These are phyloP conservation scores for Cytospora piceae DNA, from an alignment of 2,329 filamentous ascomycete genomes.

Conservation along the genomic window DNA sequence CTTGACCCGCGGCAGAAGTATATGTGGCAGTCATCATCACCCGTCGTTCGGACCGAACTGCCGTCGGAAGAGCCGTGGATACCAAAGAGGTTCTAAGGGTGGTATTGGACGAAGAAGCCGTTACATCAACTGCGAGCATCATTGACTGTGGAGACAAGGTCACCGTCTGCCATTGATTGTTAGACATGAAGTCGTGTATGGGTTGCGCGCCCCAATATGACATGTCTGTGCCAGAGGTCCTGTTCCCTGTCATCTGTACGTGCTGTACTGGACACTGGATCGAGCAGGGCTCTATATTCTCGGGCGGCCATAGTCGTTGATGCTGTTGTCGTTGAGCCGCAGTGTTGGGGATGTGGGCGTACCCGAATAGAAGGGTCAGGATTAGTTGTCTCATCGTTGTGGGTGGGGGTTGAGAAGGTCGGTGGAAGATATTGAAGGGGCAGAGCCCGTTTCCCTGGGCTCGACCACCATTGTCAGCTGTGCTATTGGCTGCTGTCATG, in stretches of 20 bases:
- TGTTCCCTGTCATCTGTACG: slow-evolving; percentile 19
- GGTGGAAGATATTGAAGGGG: no score
- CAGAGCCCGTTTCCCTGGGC: background rate
- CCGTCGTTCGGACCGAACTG: background rate
- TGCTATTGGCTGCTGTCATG: background rate
- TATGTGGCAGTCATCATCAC: background rate
- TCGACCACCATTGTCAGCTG: background rate
- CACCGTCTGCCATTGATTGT: slow-evolving; percentile 6
- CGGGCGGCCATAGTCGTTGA: slow-evolving; percentile 8
- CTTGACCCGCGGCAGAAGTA: background rate
- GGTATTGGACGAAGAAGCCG: slow-evolving; percentile 1
- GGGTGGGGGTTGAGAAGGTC: no score
- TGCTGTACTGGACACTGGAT: slow-evolving; percentile 18
- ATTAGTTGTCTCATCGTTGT: background rate
- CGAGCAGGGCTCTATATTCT: slow-evolving; percentile 8
- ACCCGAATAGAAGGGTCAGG: background rate
- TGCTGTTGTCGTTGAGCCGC: slow-evolving; percentile 1
- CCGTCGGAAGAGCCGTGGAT: background rate
- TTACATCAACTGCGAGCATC: background rate
- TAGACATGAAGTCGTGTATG: slow-evolving; percentile 10
- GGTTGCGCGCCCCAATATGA: slow-evolving; percentile 12
- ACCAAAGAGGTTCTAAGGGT: slow-evolving; percentile 3
- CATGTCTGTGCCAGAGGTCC: background rate
- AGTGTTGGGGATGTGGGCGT: background rate
- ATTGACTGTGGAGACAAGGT: background rate